Evolutionary conservation across 2,329 filamentous ascomycete genomes (phyloP).

Genomic region (Fusarium keratoplasticum): DNA sequence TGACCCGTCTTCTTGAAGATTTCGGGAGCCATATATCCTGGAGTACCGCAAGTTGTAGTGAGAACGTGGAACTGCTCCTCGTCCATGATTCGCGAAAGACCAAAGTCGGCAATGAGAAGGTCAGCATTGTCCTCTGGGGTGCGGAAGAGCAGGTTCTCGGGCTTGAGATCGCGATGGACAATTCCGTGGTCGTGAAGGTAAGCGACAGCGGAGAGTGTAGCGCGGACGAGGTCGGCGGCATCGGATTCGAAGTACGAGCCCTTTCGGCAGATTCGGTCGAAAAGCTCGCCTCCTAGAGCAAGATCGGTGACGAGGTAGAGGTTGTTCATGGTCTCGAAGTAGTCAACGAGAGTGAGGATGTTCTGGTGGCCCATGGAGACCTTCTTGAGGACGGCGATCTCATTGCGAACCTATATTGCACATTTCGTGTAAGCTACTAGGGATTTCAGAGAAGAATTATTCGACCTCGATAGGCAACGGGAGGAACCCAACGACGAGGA

Average conservation of each 20-base stretch:
- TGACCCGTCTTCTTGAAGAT: conserved; percentile 99
- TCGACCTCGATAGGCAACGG: background rate
- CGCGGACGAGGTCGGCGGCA: conserved; percentile 92
- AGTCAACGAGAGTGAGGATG: conserved; percentile 96
- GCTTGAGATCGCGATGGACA: conserved; percentile 97
- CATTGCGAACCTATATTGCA: conserved; percentile 82
- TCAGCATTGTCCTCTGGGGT: conserved; percentile 98
- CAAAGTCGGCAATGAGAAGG: conserved; percentile 96
- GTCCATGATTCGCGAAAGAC: conserved; percentile 96
- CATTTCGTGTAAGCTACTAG: conserved; percentile 24
- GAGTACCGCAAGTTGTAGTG: conserved; percentile 97
- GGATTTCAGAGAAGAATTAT: background rate
- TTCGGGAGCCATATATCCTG: conserved; percentile 98
- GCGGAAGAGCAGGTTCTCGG: conserved; percentile 95
- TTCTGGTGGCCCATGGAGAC: conserved; percentile 99
- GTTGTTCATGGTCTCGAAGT: conserved; percentile 99
- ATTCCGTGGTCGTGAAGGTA: conserved; percentile 99
- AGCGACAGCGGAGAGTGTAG: conserved; percentile 95
- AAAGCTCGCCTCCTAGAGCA: conserved; percentile 94
- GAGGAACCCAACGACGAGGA: background rate
- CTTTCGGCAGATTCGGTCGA: conserved; percentile 98
- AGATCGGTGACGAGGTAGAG: conserved; percentile 98
- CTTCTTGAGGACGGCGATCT: conserved; percentile 95
- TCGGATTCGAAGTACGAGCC: conserved; percentile 98
- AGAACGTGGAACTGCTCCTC: conserved; percentile 98